Evolutionary conservation across 2,329 filamentous ascomycete genomes (phyloP).

Genomic region (Hypoxylon sp.): DNA sequence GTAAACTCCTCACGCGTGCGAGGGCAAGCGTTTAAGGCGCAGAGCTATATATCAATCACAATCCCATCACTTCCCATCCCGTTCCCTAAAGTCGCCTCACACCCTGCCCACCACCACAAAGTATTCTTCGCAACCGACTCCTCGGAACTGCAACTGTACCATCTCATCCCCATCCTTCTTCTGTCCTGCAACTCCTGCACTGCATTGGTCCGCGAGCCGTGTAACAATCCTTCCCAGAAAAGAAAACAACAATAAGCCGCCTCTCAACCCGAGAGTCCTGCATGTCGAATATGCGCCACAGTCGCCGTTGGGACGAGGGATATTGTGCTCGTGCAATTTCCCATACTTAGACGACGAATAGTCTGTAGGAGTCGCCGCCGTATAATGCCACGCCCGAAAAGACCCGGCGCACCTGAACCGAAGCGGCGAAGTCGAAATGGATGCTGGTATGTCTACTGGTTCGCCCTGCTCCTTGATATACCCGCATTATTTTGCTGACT

Average conservation of each 20-base stretch:
- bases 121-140: constrained; percentile 34
- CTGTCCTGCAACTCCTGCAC: too few species aligned
- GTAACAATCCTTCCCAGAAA: constrained; percentile 37
- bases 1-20: constrained; percentile 30
- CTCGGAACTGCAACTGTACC: constrained; percentile 38
- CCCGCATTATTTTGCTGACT: constrained; percentile 37
- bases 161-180: constrained; percentile 30
- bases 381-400: constrained; percentile 60
- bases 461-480: not conserved
- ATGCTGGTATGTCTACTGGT: constrained; percentile 56
- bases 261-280: constrained; percentile 43
- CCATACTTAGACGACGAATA: constrained; percentile 45
- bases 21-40: constrained; percentile 30
- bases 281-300: constrained; percentile 49
- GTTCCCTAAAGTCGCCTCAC: constrained; percentile 30
- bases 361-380: constrained; percentile 36
- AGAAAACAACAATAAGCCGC: constrained; percentile 33
- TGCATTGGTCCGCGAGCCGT: constrained; percentile 39
- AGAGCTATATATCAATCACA: constrained; percentile 43
- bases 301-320: constrained; percentile 48
- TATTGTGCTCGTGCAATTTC: constrained; percentile 50
- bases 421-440: constrained; percentile 61
- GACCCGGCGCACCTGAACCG: constrained; percentile 58
- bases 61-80: constrained; percentile 35
- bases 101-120: constrained; percentile 29